Evolutionary conservation across 164 flowering plant genomes (phyloP).

Genomic region (Stephania cephalantha): DNA sequence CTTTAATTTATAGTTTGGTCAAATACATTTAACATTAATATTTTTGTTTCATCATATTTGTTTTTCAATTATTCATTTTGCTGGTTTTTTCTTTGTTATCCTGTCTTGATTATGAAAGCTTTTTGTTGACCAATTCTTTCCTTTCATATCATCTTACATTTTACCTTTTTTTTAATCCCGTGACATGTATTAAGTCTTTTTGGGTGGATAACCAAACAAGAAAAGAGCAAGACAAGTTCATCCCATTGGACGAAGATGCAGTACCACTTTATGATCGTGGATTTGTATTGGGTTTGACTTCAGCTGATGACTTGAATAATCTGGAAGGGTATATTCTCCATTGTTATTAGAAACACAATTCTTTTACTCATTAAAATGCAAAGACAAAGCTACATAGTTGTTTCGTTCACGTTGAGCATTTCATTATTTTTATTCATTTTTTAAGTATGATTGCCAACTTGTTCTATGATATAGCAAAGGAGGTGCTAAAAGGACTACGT

Average conservation of each 20-base stretch:
- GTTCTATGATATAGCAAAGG: neutral
- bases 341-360: neutral
- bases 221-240: constrained; percentile 23
- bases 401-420: neutral
- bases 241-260: constrained; percentile 37
- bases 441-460: neutral
- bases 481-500: too few relatives aligned
- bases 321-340: constrained; percentile 44
- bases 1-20: neutral
- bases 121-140: neutral
- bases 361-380: neutral
- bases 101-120: neutral
- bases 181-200: constrained; percentile 52
- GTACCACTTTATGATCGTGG: constrained; percentile 93
- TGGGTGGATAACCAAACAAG: constrained; percentile 74
- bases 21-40: neutral
- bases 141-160: neutral
- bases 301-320: constrained; percentile 44
- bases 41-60: neutral
- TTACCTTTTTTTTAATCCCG: neutral
- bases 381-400: neutral
- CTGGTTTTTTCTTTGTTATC: neutral
- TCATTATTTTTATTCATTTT: neutral
- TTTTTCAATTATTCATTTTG: neutral
- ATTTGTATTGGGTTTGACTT: constrained; percentile 57